A percentile compares a stretch with the other conserved stretches of the same genome.
Conservation (phyloP, 768 basidiomycete species). For the Xerocomellus dryophilus region DNA sequence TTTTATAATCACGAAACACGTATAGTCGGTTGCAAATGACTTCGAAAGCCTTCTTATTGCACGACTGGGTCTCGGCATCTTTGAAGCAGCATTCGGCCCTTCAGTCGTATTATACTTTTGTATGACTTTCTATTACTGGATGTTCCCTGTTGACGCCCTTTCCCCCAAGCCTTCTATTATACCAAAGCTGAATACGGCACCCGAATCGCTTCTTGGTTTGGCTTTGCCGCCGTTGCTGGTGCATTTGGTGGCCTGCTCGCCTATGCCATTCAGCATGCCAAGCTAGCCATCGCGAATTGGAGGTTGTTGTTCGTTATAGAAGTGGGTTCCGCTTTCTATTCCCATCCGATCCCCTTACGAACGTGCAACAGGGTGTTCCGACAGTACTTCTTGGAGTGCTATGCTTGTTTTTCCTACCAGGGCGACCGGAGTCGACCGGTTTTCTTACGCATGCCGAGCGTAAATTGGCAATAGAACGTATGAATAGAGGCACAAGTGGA, state of each 20-base stretch:
- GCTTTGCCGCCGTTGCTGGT: slow-evolving; percentile 54
- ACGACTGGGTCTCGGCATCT: slow-evolving; percentile 33
- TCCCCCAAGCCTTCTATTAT: slow-evolving; percentile 44
- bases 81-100: slow-evolving; percentile 35
- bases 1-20: not conserved
- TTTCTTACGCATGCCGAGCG: slow-evolving; percentile 34
- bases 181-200: slow-evolving; percentile 46
- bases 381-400: slow-evolving; percentile 28
- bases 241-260: slow-evolving; percentile 58
- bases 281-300: slow-evolving; percentile 41
- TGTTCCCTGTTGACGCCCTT: slow-evolving; percentile 16
- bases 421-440: slow-evolving; percentile 32
- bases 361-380: slow-evolving; percentile 53
- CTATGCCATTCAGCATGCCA: slow-evolving; percentile 45
- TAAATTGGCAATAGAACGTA: slow-evolving; percentile 32
- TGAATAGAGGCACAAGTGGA: slow-evolving; percentile 41
- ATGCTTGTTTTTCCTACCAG: slow-evolving; percentile 32
- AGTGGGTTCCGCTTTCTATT: slow-evolving; percentile 1
- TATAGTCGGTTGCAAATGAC: slow-evolving; percentile 26
- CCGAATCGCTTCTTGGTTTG: slow-evolving; percentile 51
- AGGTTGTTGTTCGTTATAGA: slow-evolving; percentile 34
- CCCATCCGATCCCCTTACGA: not conserved
- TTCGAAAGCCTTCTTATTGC: slow-evolving; percentile 30
- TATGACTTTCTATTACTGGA: not conserved
- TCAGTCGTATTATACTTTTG: slow-evolving; percentile 33